Evolutionary conservation across 2,329 filamentous ascomycete species (phyloP).

Genomic region (Beauveria sp.): DNA sequence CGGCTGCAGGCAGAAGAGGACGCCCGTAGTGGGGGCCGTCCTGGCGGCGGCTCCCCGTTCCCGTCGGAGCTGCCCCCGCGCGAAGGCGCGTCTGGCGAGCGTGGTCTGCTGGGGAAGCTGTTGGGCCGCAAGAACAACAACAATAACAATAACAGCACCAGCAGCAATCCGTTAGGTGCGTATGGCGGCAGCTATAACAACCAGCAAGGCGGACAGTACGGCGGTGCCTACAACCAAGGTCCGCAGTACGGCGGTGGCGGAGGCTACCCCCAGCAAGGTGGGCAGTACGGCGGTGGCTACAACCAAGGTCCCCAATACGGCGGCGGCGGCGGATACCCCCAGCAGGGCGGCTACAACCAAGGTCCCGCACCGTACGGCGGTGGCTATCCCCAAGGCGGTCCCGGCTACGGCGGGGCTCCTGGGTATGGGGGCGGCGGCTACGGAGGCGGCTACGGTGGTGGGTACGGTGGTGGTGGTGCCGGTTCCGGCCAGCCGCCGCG

Average conservation of each 20-base stretch:
- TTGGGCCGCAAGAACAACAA: conserved; percentile 40
- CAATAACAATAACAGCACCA: conserved; percentile 17
- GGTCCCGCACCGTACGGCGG: conserved; percentile 21
- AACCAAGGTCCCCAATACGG: conserved; percentile 14
- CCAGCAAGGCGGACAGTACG: conserved; percentile 19
- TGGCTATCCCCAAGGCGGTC: conserved; percentile 15
- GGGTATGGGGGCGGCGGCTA: conserved; percentile 25
- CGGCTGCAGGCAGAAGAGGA: conserved; percentile 81
- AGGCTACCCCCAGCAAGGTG: conserved; percentile 20
- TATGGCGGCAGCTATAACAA: conserved; percentile 20
- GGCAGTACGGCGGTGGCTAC: conserved; percentile 18
- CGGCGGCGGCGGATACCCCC: conserved; percentile 22
- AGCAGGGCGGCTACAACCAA: conserved; percentile 22
- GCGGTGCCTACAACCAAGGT: conserved; percentile 11
- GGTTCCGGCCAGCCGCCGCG: conserved; percentile 29
- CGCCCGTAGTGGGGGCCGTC: conserved; percentile 33
- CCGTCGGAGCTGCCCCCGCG: conserved; percentile 7
- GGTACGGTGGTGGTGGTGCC: too few relatives aligned
- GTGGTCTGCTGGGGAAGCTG: conserved; percentile 46
- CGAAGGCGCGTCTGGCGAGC: conserved; percentile 25
- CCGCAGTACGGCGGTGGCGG: conserved; percentile 13
- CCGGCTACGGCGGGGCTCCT: conserved; percentile 25
- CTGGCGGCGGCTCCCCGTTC: conserved; percentile 7
- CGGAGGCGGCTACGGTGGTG: conserved; percentile 28
- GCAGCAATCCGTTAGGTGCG: conserved; percentile 12